A percentile compares a stretch with the other conserved stretches of the same genome.
These are phyloP conservation scores for Melocanna baccifera DNA, from an alignment of 176 grass and related monocot species.

Conservation along the genomic window DNA sequence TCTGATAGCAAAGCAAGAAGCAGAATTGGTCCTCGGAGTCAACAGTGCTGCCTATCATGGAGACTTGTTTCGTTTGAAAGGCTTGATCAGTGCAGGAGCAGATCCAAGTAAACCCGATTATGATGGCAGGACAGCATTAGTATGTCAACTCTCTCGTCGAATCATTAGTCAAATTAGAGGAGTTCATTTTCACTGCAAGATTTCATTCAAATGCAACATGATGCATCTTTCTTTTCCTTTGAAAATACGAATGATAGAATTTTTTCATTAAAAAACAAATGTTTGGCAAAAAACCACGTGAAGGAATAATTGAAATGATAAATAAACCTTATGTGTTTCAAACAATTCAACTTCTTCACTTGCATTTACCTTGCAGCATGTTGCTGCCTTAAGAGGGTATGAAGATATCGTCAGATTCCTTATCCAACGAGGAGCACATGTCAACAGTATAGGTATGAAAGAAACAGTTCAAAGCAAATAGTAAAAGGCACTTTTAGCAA, in stretches of 20 bases:
- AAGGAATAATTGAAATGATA: neutral
- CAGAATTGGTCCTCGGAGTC: slow-evolving; percentile 65
- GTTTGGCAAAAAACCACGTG: neutral
- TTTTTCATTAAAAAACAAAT: neutral
- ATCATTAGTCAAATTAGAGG: neutral
- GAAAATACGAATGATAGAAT: neutral
- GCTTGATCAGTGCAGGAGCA: slow-evolving; percentile 74
- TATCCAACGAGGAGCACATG: slow-evolving; percentile 54
- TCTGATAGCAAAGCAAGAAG: slow-evolving; percentile 84
- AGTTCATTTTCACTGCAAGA: neutral
- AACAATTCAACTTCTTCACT: neutral
- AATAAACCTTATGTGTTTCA: neutral
- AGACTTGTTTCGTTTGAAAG: slow-evolving; percentile 61
- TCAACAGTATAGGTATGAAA: slow-evolving; percentile 70
- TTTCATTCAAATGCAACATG: neutral
- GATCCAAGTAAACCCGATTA: slow-evolving; percentile 81
- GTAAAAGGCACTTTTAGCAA: neutral
- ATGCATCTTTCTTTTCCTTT: neutral
- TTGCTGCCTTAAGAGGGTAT: slow-evolving; percentile 75
- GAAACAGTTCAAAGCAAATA: neutral
- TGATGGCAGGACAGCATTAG: slow-evolving; percentile 77
- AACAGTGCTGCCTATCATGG: slow-evolving; percentile 81
- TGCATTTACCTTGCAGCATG: slow-evolving; percentile 51
- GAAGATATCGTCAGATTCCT: slow-evolving; percentile 79
- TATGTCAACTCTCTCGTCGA: slow-evolving; percentile 27